These are phyloP conservation scores for Pseudodiploospora longispora DNA, from an alignment of 2,329 filamentous ascomycete genomes.

Conservation along the genomic window DNA sequence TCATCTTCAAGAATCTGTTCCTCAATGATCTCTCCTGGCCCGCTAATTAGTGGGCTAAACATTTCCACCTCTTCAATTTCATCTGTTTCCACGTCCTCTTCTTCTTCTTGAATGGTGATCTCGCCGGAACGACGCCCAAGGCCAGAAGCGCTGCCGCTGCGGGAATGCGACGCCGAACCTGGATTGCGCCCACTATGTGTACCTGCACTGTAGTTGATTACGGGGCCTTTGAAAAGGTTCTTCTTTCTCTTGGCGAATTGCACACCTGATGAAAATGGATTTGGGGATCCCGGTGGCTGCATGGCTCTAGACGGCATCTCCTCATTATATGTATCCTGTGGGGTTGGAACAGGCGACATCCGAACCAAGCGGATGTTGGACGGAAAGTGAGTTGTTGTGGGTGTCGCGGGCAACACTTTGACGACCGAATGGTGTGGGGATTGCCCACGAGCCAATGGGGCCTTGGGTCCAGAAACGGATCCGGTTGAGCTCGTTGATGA, in stretches of 20 bases:
- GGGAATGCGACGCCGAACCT: conserved; percentile 40
- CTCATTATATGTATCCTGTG: conserved; percentile 50
- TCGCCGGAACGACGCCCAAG: conserved; percentile 63
- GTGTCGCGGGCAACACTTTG: conserved; percentile 90
- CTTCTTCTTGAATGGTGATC: conserved; percentile 62
- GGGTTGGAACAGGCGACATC: conserved; percentile 41
- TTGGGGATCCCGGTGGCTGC: conserved; percentile 45
- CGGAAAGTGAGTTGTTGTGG: conserved; percentile 66
- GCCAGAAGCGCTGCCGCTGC: conserved; percentile 54
- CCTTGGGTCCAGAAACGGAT: conserved; percentile 63
- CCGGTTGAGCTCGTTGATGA: conserved; percentile 83
- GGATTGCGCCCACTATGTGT: conserved; percentile 30
- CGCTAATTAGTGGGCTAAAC: conserved; percentile 43
- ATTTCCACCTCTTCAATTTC: conserved; percentile 52
- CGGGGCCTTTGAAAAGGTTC: conserved; percentile 74
- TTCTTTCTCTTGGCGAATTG: conserved; percentile 77
- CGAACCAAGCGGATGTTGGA: conserved; percentile 79
- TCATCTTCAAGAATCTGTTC: conserved; percentile 40
- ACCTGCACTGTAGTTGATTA: conserved; percentile 45
- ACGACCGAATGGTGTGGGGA: conserved; percentile 86
- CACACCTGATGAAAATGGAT: conserved; percentile 52
- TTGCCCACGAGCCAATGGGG: conserved; percentile 53
- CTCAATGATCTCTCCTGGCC: conserved; percentile 36
- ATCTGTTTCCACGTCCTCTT: conserved; percentile 36
- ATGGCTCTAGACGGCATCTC: conserved; percentile 38